Evolutionary conservation across 208 protist species (phyloP), one percentile per base, ranked within the genome.

Genomic region (Leishmania amazonensis): DNA sequence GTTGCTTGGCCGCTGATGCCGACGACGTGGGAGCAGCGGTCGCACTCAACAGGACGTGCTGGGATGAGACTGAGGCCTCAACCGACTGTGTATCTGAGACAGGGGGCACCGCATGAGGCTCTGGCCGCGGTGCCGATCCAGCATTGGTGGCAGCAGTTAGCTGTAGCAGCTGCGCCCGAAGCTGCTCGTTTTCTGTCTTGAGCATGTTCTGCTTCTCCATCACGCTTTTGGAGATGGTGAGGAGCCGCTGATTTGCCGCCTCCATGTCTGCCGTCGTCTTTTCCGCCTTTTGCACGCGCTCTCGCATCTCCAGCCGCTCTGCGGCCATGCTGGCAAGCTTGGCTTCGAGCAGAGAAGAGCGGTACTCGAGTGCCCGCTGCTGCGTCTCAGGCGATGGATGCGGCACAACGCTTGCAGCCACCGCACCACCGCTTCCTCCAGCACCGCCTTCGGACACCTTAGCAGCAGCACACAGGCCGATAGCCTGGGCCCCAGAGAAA

Each of bases 191-290:
- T 64, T 92, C 87, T 1, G 67, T 7, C 21, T 75, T 76, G 38
- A 91, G 75, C 17, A 53, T 15, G 13, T 68, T 84, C 58, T 90
- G 82, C 72, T 89, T 84, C 83, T 87, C 88, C 49, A 91, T 72
- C 19, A 91, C 45, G 6, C 58, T 79, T 74, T 88, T 90, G 19
- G 85, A 85, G 51, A 91, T 83, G 47, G 74, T 70, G 15, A 92
- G 71, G 9, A 90, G 79, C 19, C 89, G 87, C 72, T 87, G 80
- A n/a, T 89, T 88, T 6, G 78, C 54, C 31, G 73, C 75, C 70
- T 85, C 83, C 65, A 75, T 75, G 38, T 91, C 83, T 7, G 35
- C 62, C 1, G 75, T 49, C 17, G 40, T 73, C 31, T 76, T 84
- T 68, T 85, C 81, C 35, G 76, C 68, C 49, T 11, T 70, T 71